Conservation (phyloP, 148 eudicot species). For the Chenopodium berlandieri region DNA sequence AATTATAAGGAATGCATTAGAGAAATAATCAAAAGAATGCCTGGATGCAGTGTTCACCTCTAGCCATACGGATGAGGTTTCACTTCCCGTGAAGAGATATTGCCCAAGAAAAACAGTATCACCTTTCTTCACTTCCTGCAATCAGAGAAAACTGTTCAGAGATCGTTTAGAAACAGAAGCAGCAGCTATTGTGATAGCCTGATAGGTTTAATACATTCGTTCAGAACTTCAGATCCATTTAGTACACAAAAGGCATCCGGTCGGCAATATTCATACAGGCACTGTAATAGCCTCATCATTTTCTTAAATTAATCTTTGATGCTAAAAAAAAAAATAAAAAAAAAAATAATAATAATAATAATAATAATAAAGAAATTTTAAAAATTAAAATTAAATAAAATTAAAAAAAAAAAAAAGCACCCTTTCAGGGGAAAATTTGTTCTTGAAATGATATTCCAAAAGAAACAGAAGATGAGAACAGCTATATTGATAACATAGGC, state of each 20-base stretch:
- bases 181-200: neutral
- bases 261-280: neutral
- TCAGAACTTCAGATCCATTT: neutral
- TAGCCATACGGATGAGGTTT: conserved; percentile 63
- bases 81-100: conserved; percentile 65
- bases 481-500: neutral
- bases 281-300: conserved; percentile 1
- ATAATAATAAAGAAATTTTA: no score
- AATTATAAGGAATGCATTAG: conserved; percentile 9
- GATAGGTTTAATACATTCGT: neutral
- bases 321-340: neutral
- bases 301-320: neutral
- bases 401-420: no score
- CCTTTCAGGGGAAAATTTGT: no score
- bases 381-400: no score
- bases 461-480: neutral
- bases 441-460: neutral
- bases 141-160: conserved; percentile 1
- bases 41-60: conserved; percentile 39
- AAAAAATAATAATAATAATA: neutral
- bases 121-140: conserved; percentile 51
- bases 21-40: neutral
- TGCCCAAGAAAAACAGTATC: conserved; percentile 57
- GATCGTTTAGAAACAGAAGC: neutral
- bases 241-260: neutral